Percentiles rank a stretch among this genome's conserved stretches.
These are phyloP conservation scores for Claviceps fusiformis DNA, from an alignment of 2,329 filamentous ascomycete genomes.

Conservation along the genomic window DNA sequence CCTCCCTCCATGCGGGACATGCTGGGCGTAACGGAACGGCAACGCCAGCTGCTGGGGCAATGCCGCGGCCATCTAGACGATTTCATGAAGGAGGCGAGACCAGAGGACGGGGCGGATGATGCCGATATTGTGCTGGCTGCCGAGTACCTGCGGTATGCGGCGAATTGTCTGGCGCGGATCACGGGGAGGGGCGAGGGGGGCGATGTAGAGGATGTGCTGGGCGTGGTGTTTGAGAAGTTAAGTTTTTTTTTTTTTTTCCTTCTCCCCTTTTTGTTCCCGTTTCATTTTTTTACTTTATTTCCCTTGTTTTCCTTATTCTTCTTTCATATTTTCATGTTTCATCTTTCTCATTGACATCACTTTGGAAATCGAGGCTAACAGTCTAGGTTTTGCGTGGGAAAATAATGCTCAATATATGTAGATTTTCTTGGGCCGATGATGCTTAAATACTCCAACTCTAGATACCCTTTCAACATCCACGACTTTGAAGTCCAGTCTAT, in stretches of 20 bases:
- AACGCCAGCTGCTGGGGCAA: conserved; percentile 64
- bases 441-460: background rate
- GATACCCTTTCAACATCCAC: too few relatives aligned
- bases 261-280: conserved; percentile 3
- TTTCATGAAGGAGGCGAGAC: conserved; percentile 50
- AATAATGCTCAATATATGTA: conserved; percentile 14
- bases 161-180: conserved; percentile 68
- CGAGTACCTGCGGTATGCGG: conserved; percentile 73
- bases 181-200: conserved; percentile 74
- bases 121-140: conserved; percentile 82
- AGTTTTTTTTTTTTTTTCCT: too few relatives aligned
- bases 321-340: too few relatives aligned
- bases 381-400: conserved; percentile 32
- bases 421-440: too few relatives aligned
- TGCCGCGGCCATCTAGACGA: conserved; percentile 59
- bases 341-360: too few relatives aligned
- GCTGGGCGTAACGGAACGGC: conserved; percentile 79
- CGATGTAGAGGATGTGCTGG: conserved; percentile 89
- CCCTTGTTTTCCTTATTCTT: too few relatives aligned
- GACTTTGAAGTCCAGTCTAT: too few relatives aligned
- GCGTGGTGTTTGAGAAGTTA: conserved; percentile 96
- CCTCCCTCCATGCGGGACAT: conserved; percentile 66
- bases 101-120: conserved; percentile 28
- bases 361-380: background rate
- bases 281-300: too few relatives aligned